Base-by-base conservation (phyloP, 2,329 filamentous ascomycete species). In the Fusarium penzigii region DNA sequence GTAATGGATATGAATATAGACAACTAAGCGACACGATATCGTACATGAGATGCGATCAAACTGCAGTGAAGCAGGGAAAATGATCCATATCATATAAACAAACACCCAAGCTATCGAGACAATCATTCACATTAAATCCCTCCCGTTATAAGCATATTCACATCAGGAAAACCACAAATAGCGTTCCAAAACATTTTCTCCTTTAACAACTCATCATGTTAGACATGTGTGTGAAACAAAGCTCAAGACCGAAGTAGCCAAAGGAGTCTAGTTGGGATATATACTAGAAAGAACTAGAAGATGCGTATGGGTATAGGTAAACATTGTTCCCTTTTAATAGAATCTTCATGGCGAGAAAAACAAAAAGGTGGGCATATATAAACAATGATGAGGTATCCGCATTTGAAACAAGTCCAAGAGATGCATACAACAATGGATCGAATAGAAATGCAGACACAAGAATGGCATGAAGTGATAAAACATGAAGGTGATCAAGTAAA, bases 261-360 rank as follows among this genome's bases (percentile, higher is more conserved):
- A 41, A 40, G 36, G n/a, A 20, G 39, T 40, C n/a, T 40, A 36
- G n/a, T 49, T 25, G 39, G 41, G 51, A 54, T 44, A 42, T 61
- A 52, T 47, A 46, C 58, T 55, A 61, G 16, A 40, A 17, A 40
- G 9, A 4, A 40, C n/a, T 17, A 14, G 16, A 40, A 53, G 51
- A 52, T 52, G 46, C 40, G 44, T 42, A 20, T 16, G 63, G 63
- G 61, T 65, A 64, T 65, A 57, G 57, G 54, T 52, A 49, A 55
- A 55, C 49, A 63, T 51, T 56, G 46, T 46, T 20, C 2, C 43
- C 10, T 20, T 36, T 42, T 55, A 53, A 42, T 40, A 38, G 46
- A 48, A 48, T 39, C 29, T 45, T 53, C 48, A 49, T 43, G 46
- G 34, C n/a, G 12, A 45, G 29, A 29, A 57, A 42, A 41, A 25